Evolutionary conservation across 306 rosid species (phyloP).

Genomic region (Begonia masoniana): DNA sequence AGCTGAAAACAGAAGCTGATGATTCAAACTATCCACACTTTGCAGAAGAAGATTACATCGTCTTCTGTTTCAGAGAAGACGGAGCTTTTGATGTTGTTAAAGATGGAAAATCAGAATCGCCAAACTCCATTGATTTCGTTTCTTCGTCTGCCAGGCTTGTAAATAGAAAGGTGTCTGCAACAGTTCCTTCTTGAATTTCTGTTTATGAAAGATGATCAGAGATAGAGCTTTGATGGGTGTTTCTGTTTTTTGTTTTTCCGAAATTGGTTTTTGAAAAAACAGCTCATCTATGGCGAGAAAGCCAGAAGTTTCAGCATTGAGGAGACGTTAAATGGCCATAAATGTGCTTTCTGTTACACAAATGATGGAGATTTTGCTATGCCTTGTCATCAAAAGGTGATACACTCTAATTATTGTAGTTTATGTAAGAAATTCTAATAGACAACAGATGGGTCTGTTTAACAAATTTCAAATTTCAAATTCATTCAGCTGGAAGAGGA

Average conservation of each 20-base stretch:
- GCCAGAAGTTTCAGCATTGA: slow-evolving; percentile 13
- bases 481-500: slow-evolving; percentile 15
- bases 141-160: slow-evolving; percentile 25
- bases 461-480: not conserved
- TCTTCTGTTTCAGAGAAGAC: slow-evolving; percentile 46
- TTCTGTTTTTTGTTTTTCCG: not conserved
- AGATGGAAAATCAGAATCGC: slow-evolving; percentile 16
- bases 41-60: slow-evolving; percentile 42
- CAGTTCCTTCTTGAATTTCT: too few species aligned
- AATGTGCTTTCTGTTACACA: slow-evolving; percentile 6
- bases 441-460: not conserved
- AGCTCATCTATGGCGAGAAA: slow-evolving; percentile 32
- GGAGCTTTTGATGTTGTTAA: slow-evolving; percentile 38
- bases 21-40: slow-evolving; percentile 29
- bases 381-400: slow-evolving; percentile 15
- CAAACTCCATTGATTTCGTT: slow-evolving; percentile 6
- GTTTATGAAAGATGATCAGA: not conserved
- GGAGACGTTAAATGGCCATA: slow-evolving; percentile 18
- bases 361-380: slow-evolving; percentile 18
- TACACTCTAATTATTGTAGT: not conserved
- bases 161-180: slow-evolving; percentile 28
- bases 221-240: not conserved
- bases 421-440: too few species aligned
- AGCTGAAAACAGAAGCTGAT: slow-evolving; percentile 13
- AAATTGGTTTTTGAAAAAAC: slow-evolving; percentile 9